phyloP scores from a whole-genome alignment of 176 grass and related monocot genomes.

The Stipa capillata region DNA sequence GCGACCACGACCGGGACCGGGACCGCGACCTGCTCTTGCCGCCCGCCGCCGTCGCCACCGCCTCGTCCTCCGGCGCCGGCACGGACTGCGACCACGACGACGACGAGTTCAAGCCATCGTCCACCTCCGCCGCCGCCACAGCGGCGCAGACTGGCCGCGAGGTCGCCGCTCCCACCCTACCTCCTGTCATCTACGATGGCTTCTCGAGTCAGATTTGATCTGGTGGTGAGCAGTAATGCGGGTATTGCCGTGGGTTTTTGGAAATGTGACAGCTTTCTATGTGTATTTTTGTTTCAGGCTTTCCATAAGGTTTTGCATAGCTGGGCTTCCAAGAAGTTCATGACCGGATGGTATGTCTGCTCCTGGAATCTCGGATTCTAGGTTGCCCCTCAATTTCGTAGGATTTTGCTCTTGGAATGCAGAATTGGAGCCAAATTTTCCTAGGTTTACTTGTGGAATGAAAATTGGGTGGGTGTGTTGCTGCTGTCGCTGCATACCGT shows the following conservation, averaged over 20 bases:
- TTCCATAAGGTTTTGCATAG: conserved; percentile 68
- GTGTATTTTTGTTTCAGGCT: conserved; percentile 35
- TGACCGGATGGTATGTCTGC: conserved; percentile 62
- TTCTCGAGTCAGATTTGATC: conserved; percentile 24
- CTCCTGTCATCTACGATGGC: not conserved
- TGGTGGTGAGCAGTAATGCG: not conserved
- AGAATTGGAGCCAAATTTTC: not conserved
- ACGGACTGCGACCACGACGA: conserved; percentile 14
- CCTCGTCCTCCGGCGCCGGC: conserved; percentile 1
- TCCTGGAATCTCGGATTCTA: not conserved
- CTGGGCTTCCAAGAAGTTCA: conserved; percentile 87
- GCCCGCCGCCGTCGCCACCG: conserved; percentile 8
- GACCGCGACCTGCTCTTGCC: conserved; percentile 44
- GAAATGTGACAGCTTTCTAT: conserved; percentile 23
- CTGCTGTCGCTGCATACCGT: not conserved
- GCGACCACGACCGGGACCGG: too few species aligned
- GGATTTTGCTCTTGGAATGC: not conserved
- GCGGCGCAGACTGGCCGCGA: conserved; percentile 49
- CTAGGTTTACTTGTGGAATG: not conserved
- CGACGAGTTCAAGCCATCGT: conserved; percentile 41
- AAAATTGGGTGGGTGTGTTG: not conserved
- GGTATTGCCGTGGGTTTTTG: not conserved
- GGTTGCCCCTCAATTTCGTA: not conserved
- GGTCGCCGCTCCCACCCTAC: conserved; percentile 1
- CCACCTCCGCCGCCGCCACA: conserved; percentile 20